Evolutionary conservation across 768 basidiomycete genomes (phyloP), one percentile per base, ranked within the genome.

Genomic region (Scleroderma bovista): DNA sequence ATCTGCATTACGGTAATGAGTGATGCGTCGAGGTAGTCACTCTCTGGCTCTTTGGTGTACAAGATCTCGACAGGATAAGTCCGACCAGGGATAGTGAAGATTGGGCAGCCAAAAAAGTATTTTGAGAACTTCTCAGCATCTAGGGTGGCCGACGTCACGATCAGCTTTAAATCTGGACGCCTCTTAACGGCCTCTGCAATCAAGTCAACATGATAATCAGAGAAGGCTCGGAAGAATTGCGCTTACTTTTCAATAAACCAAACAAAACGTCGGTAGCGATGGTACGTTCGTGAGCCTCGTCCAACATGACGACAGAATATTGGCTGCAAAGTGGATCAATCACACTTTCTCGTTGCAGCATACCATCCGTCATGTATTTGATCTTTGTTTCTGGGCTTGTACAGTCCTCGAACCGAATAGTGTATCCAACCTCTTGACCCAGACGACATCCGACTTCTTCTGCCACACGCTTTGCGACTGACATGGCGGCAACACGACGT

Each of bases 331-430:
- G 83, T 6, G 95, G 95, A 62, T 99, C 96, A 62, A 98, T 89
- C 47, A 99, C 74, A 56, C 88, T 92, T 75, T 99, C 96, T 70
- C 96, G 82, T 62, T 97, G 91, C 22, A 99, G 78, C 93, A 99
- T 97, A 73, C 96, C 96, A 63, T 98, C 96, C 61, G 96, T 99
- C 96, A 99, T 97, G 78, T 96, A 99, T 70, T 98, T 99, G 78
- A 99, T 99, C 62, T 88, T 84, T 3, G 96, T 98, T 70, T 99
- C 96, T 3, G 96, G 95, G 62, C 93, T 88, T 6, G 96, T 98
- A 69, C 95, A 93, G 68, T 99, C 96, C 72, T 99, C 96, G 67
- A 99, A 99, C 73, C 96, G 95, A 59, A 99, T 97, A 6, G 89
- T 89, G 66, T 99, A 99, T 7, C 96, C 96, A 53, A 99, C 95